Conservation (phyloP, 2,329 filamentous ascomycete genomes). For the Neospermospora avenae region DNA sequence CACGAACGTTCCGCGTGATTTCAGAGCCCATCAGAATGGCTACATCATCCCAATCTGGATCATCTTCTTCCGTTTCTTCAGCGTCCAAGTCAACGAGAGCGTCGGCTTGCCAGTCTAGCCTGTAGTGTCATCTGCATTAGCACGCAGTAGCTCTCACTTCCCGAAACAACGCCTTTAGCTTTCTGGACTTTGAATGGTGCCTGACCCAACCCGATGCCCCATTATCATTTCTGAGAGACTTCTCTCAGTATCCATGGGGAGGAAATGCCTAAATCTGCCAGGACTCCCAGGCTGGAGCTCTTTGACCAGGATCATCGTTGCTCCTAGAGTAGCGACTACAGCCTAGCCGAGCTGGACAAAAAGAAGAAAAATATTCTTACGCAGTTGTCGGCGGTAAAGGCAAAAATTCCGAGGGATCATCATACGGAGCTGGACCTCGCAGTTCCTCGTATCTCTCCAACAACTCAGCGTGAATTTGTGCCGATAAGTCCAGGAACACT, state of each 20-base stretch:
- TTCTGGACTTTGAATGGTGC: not conserved
- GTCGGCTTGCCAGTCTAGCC: slow-evolving; percentile 77
- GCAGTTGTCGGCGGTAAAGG: slow-evolving; percentile 71
- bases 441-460: slow-evolving; percentile 76
- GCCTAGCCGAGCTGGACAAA: not conserved
- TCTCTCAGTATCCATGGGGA: not conserved
- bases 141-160: not conserved
- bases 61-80: slow-evolving; percentile 67
- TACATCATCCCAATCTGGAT: slow-evolving; percentile 96
- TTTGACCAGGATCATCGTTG: not conserved
- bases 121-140: not conserved
- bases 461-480: slow-evolving; percentile 73
- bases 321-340: not conserved
- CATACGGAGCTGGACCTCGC: slow-evolving; percentile 62
- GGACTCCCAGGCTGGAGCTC: not conserved
- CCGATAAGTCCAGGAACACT: slow-evolving; percentile 88
- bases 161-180: not conserved
- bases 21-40: slow-evolving; percentile 83
- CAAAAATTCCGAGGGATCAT: slow-evolving; percentile 67
- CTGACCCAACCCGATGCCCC: not conserved
- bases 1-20: slow-evolving; percentile 75
- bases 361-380: not conserved
- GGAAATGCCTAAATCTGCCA: not conserved
- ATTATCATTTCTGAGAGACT: not conserved
- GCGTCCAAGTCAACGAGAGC: slow-evolving; percentile 76